Evolutionary conservation across 352 stramenopile species (phyloP).

Genomic region (Phytophthora crassamura): DNA sequence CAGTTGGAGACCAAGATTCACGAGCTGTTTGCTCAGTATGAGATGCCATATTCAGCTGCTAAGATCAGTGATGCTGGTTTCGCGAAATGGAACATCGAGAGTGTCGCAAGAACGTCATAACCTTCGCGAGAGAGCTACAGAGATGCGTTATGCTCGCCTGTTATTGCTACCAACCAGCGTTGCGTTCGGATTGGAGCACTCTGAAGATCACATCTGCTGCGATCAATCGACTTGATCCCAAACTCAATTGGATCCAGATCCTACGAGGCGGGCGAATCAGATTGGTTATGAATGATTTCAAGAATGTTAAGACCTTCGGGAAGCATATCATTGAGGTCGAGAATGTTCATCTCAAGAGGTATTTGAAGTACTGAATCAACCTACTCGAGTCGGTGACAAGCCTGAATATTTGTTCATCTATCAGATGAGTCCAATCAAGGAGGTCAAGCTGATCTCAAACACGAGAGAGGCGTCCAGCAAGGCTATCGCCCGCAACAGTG

Average conservation of each 20-base stretch:
- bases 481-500: too few relatives aligned
- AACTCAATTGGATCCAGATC: too few relatives aligned
- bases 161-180: not conserved
- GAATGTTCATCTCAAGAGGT: not conserved
- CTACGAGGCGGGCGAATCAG: too few relatives aligned
- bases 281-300: too few relatives aligned
- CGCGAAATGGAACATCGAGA: not conserved
- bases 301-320: not conserved
- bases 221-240: not conserved
- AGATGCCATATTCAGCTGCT: too few relatives aligned
- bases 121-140: not conserved
- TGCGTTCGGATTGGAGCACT: not conserved
- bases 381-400: not conserved
- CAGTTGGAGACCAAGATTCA: too few relatives aligned
- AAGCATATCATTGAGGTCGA: not conserved
- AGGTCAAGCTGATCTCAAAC: too few relatives aligned
- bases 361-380: conserved; percentile 1
- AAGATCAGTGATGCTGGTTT: too few relatives aligned
- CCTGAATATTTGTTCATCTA: not conserved
- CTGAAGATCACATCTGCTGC: not conserved
- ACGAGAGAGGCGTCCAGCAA: too few relatives aligned
- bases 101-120: conserved; percentile 1
- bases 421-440: not conserved
- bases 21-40: too few relatives aligned
- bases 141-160: not conserved